phyloP scores from a whole-genome alignment of 2,329 filamentous ascomycete genomes.

The Cercospora sp. region DNA sequence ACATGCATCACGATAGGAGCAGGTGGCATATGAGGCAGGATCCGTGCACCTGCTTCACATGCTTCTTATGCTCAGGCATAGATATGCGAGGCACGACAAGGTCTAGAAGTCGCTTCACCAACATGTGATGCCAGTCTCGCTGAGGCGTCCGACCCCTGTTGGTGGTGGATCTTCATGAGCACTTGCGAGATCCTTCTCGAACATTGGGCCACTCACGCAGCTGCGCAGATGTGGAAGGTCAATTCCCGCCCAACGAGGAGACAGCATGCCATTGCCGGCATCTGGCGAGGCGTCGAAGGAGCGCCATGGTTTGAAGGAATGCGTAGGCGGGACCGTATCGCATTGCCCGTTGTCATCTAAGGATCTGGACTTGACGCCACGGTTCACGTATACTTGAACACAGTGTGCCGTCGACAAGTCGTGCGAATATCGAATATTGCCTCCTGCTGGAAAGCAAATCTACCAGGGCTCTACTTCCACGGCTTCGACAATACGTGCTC shows the following conservation, averaged over 20 bases:
- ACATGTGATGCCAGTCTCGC: background rate
- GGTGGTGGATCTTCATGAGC: background rate
- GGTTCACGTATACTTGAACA: background rate
- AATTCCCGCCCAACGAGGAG: background rate
- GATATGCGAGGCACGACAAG: background rate
- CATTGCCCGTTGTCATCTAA: background rate
- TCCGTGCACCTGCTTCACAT: no score
- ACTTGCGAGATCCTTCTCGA: background rate
- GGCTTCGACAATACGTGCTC: no score
- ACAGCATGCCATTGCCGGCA: background rate
- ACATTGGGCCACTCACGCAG: background rate
- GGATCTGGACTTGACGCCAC: background rate
- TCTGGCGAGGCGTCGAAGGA: background rate
- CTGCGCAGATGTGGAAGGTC: background rate
- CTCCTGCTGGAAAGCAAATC: no score
- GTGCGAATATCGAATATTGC: background rate
- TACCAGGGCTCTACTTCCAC: no score
- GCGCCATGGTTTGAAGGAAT: background rate
- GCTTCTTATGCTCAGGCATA: no score
- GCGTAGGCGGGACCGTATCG: background rate
- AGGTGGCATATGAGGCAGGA: no score
- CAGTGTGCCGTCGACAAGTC: background rate
- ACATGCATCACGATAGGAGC: no score
- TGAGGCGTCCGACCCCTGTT: background rate
- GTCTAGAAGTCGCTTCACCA: background rate